Percentiles rank a stretch among this genome's conserved stretches.
phyloP scores from a whole-genome alignment of 495 filamentous ascomycete species.

The Tuber melanosporum region DNA sequence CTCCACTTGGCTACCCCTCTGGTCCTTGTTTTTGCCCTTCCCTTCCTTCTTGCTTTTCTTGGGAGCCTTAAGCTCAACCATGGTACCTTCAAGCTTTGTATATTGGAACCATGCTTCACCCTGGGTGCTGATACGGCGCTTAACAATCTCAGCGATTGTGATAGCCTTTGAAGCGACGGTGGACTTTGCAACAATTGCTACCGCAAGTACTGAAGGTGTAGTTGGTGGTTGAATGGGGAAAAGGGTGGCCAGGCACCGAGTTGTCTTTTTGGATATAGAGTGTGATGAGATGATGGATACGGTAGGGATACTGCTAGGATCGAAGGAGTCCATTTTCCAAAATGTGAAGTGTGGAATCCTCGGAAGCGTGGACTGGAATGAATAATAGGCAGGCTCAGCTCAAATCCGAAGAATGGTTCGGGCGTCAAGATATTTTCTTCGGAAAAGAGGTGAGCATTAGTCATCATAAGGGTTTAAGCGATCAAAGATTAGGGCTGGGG shows the following conservation, averaged over 20 bases:
- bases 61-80: conserved; percentile 25
- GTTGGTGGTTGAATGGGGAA: conserved; percentile 14
- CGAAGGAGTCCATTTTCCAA: neutral
- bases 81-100: conserved; percentile 46
- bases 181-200: conserved; percentile 48
- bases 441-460: neutral
- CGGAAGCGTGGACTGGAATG: neutral
- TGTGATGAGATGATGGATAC: conserved; percentile 33
- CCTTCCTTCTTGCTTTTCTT: conserved; percentile 11
- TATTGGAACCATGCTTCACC: conserved; percentile 59
- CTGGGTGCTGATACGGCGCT: conserved; percentile 51
- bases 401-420: neutral
- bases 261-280: conserved; percentile 32
- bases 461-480: neutral
- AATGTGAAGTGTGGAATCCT: neutral
- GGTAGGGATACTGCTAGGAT: conserved; percentile 17
- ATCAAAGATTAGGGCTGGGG: neutral
- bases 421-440: neutral
- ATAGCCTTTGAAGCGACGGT: conserved; percentile 54
- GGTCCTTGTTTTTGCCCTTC: conserved; percentile 11
- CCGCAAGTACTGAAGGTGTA: conserved; percentile 22
- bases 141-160: conserved; percentile 59
- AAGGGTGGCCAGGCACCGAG: conserved; percentile 36
- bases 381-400: neutral
- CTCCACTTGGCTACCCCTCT: neutral